These are phyloP conservation scores for Aristolochia californica DNA, from an alignment of 164 flowering plant genomes.

Conservation along the genomic window DNA sequence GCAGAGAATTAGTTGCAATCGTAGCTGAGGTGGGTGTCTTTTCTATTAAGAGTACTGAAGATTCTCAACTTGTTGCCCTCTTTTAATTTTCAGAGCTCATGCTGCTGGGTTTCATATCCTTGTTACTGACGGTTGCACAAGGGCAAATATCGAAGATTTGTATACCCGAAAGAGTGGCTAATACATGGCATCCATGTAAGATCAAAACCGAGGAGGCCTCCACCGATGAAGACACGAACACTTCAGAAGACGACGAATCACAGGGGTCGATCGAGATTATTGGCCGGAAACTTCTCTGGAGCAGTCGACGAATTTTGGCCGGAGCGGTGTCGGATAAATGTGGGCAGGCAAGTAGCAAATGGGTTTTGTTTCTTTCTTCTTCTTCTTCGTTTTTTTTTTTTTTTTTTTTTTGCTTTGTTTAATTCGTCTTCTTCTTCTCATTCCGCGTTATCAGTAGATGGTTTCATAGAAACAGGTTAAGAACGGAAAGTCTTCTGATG, in stretches of 20 bases:
- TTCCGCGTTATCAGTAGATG: too few species aligned
- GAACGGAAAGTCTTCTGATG: too few species aligned
- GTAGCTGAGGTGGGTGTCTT: too few species aligned
- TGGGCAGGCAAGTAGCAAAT: constrained; percentile 3
- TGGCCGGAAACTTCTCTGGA: constrained; percentile 9
- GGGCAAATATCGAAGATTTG: constrained; percentile 25
- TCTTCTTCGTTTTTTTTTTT: not conserved
- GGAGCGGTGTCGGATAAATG: constrained; percentile 11
- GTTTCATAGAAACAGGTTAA: not conserved
- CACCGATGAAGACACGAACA: too few species aligned
- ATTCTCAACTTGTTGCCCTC: too few species aligned
- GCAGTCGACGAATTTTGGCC: constrained; percentile 11
- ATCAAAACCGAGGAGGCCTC: constrained; percentile 7
- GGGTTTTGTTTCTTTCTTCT: too few species aligned
- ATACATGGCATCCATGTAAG: constrained; percentile 39
- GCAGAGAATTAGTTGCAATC: too few species aligned
- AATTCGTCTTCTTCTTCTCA: too few species aligned
- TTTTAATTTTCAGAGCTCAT: constrained; percentile 35
- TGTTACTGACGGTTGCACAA: constrained; percentile 38
- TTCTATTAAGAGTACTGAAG: too few species aligned
- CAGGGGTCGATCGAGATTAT: not conserved
- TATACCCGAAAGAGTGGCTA: constrained; percentile 21
- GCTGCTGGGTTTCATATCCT: constrained; percentile 40
- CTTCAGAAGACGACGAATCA: not conserved
- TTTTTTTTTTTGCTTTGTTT: too few species aligned